Evolutionary conservation across 2,329 filamentous ascomycete genomes (phyloP).

Genomic region (Claviceps lovelessii): DNA sequence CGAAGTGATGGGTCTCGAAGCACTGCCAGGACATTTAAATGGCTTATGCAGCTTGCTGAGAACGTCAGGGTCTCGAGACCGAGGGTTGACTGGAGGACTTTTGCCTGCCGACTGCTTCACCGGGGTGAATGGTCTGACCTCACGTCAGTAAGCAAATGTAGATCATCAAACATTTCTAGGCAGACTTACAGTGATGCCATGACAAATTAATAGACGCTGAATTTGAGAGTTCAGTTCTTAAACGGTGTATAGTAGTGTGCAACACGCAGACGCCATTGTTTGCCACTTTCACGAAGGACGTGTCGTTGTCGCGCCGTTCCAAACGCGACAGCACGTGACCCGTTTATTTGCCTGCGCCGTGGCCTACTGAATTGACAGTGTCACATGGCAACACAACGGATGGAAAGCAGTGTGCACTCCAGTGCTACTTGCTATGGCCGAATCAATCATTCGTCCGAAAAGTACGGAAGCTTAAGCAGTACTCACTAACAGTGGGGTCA

Average conservation of each 20-base stretch:
- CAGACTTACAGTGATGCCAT: conserved; percentile 2
- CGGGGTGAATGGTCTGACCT: not conserved
- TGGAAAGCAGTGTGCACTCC: too few relatives aligned
- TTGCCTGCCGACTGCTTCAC: not conserved
- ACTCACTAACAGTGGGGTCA: too few relatives aligned
- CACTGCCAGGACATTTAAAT: conserved; percentile 83
- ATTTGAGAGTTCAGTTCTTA: not conserved
- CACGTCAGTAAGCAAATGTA: not conserved
- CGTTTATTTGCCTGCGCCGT: too few relatives aligned
- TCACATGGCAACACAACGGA: too few relatives aligned
- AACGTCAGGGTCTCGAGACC: conserved; percentile 8
- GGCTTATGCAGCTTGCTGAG: conserved; percentile 40
- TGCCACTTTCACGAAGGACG: not conserved
- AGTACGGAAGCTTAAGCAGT: too few relatives aligned
- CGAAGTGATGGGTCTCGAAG: conserved; percentile 50
- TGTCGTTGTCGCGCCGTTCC: not conserved
- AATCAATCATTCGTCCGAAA: too few relatives aligned
- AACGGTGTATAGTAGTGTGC: not conserved
- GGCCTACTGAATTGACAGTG: too few relatives aligned
- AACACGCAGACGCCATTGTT: not conserved
- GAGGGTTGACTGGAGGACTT: not conserved
- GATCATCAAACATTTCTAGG: not conserved
- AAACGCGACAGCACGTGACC: conserved; percentile 1
- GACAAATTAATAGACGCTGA: not conserved
- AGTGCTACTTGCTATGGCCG: too few relatives aligned